A percentile compares a stretch with the other conserved stretches of the same genome.
Conservation (phyloP, 2,329 filamentous ascomycete genomes). For the Coniochaeta sp. region DNA sequence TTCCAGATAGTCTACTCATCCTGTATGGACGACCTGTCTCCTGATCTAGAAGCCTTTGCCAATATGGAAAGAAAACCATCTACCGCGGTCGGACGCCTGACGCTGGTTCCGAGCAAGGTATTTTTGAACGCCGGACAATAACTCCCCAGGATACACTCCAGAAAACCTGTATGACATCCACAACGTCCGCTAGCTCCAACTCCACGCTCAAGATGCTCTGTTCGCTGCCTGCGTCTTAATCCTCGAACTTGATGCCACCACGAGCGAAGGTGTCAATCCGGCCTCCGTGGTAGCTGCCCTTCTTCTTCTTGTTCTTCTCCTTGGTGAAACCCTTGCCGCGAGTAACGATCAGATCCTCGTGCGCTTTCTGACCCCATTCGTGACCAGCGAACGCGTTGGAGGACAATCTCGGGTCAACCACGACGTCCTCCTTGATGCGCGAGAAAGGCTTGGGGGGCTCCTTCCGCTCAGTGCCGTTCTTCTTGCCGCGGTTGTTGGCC, state of each 20-base stretch:
- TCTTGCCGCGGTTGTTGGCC: constrained; percentile 36
- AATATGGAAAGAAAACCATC: no score
- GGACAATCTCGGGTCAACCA: constrained; percentile 60
- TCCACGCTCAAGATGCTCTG: not conserved
- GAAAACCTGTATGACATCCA: not conserved
- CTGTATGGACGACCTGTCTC: no score
- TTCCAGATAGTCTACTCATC: no score
- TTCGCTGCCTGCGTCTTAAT: not conserved
- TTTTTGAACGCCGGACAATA: no score
- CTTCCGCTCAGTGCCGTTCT: constrained; percentile 32
- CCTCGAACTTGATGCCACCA: constrained; percentile 88
- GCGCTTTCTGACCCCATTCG: constrained; percentile 82
- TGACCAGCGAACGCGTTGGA: constrained; percentile 80
- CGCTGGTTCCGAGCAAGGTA: no score
- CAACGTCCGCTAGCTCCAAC: not conserved
- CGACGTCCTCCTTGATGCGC: constrained; percentile 63
- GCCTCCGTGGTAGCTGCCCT: constrained; percentile 84
- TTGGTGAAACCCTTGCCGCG: constrained; percentile 97
- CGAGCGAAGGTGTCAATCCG: constrained; percentile 74
- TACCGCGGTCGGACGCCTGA: no score
- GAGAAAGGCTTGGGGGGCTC: constrained; percentile 65
- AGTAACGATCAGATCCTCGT: constrained; percentile 81
- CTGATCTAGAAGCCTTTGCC: no score
- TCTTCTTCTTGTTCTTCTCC: constrained; percentile 99
- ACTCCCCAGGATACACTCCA: no score